These are phyloP conservation scores for Aspergillus pseudoterreus DNA, from an alignment of 2,329 filamentous ascomycete species.

Conservation along the genomic window DNA sequence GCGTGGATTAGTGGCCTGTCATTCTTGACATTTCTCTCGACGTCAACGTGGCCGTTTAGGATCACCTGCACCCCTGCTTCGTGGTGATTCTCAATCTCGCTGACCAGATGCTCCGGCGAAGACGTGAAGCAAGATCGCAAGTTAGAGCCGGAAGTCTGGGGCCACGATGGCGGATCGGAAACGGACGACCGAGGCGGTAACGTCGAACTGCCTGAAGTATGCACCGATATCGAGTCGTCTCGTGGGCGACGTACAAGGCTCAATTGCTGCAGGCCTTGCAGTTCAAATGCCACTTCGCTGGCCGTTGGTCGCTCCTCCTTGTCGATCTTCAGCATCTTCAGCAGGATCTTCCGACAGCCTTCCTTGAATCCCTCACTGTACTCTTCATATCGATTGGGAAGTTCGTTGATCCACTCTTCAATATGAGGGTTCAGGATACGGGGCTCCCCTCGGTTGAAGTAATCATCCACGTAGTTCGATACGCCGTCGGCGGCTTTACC, in stretches of 20 bases:
- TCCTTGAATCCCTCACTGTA: not conserved
- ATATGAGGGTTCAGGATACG: constrained; percentile 12
- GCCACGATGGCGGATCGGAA: not conserved
- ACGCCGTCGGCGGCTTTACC: not conserved
- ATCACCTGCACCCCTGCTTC: not conserved
- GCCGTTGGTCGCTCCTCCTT: constrained; percentile 1
- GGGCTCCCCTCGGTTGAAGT: constrained; percentile 8
- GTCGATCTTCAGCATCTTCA: constrained; percentile 4
- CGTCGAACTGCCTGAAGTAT: too few relatives aligned
- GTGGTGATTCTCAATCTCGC: not conserved
- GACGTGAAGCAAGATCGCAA: not conserved
- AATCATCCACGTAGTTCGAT: constrained; percentile 1
- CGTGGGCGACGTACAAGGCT: not conserved
- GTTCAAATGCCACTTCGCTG: not conserved
- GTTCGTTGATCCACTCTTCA: constrained; percentile 4
- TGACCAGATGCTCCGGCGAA: not conserved
- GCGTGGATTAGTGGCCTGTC: constrained; percentile 6
- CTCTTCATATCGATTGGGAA: not conserved
- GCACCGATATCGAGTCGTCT: too few relatives aligned
- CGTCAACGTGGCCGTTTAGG: not conserved
- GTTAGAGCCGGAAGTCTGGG: too few relatives aligned
- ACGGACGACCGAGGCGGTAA: too few relatives aligned
- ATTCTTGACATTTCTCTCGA: not conserved
- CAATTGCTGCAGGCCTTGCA: not conserved
- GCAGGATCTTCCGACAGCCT: not conserved